Percentiles rank a stretch among this genome's conserved stretches.
Evolutionary conservation across 2,329 filamentous ascomycete genomes (phyloP).

Genomic region (Calonectria hongkongensis): DNA sequence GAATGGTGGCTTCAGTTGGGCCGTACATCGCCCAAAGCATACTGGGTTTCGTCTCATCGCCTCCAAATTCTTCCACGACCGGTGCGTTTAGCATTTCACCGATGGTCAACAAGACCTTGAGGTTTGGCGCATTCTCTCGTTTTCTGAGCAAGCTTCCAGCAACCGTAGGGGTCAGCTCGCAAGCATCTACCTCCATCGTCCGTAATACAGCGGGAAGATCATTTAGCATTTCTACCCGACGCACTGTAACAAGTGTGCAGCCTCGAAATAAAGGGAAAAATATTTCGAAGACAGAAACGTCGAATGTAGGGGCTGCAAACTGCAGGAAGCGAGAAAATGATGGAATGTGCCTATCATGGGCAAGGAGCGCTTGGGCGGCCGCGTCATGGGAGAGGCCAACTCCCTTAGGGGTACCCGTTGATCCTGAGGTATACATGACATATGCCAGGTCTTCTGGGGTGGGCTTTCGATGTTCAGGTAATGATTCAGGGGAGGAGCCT

Average conservation of each 20-base stretch:
- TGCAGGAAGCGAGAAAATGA: conserved; percentile 87
- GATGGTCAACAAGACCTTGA: conserved; percentile 87
- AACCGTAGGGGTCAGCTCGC: conserved; percentile 92
- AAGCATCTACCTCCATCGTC: conserved; percentile 83
- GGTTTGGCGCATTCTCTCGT: conserved; percentile 78
- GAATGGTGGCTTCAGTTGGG: conserved; percentile 93
- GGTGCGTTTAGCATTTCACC: conserved; percentile 92
- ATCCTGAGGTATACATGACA: conserved; percentile 95
- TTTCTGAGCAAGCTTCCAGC: conserved; percentile 83
- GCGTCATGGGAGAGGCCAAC: conserved; percentile 88
- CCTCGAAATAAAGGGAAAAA: conserved; percentile 90
- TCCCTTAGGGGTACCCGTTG: conserved; percentile 91
- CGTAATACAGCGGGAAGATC: conserved; percentile 83
- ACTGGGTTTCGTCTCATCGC: conserved; percentile 68
- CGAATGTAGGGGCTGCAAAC: conserved; percentile 94
- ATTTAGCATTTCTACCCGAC: conserved; percentile 81
- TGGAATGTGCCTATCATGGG: conserved; percentile 87
- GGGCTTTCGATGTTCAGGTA: conserved; percentile 45
- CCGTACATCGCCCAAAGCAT: conserved; percentile 96
- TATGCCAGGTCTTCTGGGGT: conserved; percentile 78
- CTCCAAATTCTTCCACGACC: conserved; percentile 88
- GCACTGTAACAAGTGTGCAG: conserved; percentile 82
- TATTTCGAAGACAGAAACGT: conserved; percentile 95
- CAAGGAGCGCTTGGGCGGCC: conserved; percentile 87
- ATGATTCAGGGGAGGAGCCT: neutral